These are phyloP conservation scores for Cyathus striatus DNA, from an alignment of 768 basidiomycete species.

Conservation along the genomic window DNA sequence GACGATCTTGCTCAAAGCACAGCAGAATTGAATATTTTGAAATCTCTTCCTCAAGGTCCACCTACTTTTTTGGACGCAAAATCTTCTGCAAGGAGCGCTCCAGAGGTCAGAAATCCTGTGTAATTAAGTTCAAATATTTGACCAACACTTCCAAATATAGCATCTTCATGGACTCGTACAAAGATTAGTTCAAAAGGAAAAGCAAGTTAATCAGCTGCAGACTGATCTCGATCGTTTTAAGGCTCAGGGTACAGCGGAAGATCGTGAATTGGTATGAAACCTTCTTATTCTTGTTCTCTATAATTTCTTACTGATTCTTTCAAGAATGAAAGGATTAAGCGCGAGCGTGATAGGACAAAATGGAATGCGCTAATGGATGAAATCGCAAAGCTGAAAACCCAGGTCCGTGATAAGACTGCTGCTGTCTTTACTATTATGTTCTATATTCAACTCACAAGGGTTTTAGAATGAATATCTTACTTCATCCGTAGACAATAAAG, in stretches of 20 bases:
- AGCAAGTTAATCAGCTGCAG: conserved; percentile 71
- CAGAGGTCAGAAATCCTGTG: conserved; percentile 42
- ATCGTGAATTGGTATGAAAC: conserved; percentile 53
- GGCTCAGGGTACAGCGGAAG: conserved; percentile 50
- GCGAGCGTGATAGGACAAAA: conserved; percentile 71
- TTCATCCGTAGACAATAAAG: conserved; percentile 38
- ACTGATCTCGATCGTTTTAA: conserved; percentile 64
- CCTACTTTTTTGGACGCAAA: conserved; percentile 32
- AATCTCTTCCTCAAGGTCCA: conserved; percentile 39
- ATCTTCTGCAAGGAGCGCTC: conserved; percentile 40
- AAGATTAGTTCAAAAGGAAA: conserved; percentile 80
- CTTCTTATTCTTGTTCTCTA: neutral
- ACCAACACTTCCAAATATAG: conserved; percentile 21
- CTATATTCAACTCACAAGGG: conserved; percentile 1
- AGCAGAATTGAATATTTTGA: conserved; percentile 65
- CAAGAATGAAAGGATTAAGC: conserved; percentile 69
- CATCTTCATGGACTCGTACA: conserved; percentile 73
- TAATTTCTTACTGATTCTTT: neutral
- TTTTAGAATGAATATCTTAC: conserved; percentile 54
- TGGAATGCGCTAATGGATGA: conserved; percentile 73
- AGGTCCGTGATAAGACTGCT: conserved; percentile 45
- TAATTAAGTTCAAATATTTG: conserved; percentile 2
- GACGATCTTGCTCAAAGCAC: conserved; percentile 55
- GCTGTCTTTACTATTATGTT: neutral
- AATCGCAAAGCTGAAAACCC: conserved; percentile 62